Evolutionary conservation across 768 basidiomycete species (phyloP), one percentile per base, ranked within the genome.

Genomic region (Tulasnella sp.): DNA sequence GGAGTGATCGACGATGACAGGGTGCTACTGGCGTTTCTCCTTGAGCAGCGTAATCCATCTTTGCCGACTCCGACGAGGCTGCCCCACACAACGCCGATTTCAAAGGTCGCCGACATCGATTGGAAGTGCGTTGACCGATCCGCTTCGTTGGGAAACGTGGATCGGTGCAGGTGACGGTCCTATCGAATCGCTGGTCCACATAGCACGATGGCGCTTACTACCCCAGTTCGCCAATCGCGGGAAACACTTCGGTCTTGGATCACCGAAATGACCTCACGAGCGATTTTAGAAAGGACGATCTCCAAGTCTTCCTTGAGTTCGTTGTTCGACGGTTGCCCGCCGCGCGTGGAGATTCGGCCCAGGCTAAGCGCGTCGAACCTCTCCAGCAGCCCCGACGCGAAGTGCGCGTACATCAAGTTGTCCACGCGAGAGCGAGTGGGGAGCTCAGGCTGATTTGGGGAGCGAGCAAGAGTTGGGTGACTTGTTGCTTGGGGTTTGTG

Each of bases 51-150:
- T 52, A 71, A 39, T 68, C 58, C 40, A 58, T 27, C 39, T 40
- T 40, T 8, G 10, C 38, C 24, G 68, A 74, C n/a, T 79, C 75
- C 92, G 36, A 94, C 90, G 75, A 94, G 94, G 10, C 89, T 91
- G 31, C 89, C 91, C 94, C 94, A 95, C 2, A 93, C 85, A 1
- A 93, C 84, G 24, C 90, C 91, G 82, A 94, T 94, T 81, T 94
- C 87, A 81, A 94, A 88, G 2, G 91, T 89, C 0, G 93, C 92
- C 21, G 94, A 87, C 1, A 88, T 85, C 21, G 89, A 85, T 81
- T 95, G 92, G 0, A 92, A 88, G 12, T 88, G 83, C 18, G 46
- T n/a, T 1, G 81, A 80, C 42, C 87, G 84, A 18, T 89, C 88
- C 8, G 87, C 84, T 83, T 90, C 92, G 18, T 90, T 88, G 18